These are phyloP conservation scores for Russula lepida DNA, from an alignment of 768 basidiomycete species.

Conservation along the genomic window DNA sequence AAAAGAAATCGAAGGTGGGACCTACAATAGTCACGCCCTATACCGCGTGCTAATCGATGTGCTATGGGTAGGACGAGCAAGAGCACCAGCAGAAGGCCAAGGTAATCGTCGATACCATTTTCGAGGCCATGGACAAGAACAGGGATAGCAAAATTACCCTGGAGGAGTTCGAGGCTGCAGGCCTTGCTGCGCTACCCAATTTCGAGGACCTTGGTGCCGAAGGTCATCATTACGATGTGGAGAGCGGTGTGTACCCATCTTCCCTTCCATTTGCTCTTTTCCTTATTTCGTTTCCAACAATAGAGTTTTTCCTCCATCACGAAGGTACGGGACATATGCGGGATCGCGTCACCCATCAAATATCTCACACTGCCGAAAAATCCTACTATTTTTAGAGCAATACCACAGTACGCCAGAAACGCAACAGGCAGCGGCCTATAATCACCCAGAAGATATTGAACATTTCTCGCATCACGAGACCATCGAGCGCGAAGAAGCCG, in stretches of 20 bases:
- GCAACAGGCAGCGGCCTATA: constrained; percentile 92
- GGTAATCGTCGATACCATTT: constrained; percentile 60
- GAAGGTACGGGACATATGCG: constrained; percentile 53
- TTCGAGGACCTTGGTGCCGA: constrained; percentile 81
- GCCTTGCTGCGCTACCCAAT: constrained; percentile 69
- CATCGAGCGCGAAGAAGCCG: constrained; percentile 80
- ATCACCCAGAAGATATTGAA: constrained; percentile 85
- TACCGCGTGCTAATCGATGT: background rate
- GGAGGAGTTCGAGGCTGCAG: constrained; percentile 65
- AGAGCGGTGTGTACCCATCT: constrained; percentile 57
- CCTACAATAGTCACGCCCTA: constrained; percentile 28
- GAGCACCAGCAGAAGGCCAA: constrained; percentile 80
- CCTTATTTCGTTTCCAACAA: background rate
- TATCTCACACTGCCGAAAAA: background rate
- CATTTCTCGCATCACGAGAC: constrained; percentile 85
- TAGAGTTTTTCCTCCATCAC: constrained; percentile 94
- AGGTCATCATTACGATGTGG: constrained; percentile 89
- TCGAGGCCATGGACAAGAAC: constrained; percentile 64
- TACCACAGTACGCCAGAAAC: constrained; percentile 96
- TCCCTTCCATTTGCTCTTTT: constrained; percentile 1
- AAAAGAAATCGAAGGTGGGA: constrained; percentile 71
- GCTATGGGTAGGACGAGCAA: constrained; percentile 47
- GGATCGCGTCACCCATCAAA: background rate
- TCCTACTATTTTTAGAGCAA: constrained; percentile 46
- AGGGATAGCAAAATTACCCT: constrained; percentile 60